A percentile compares a stretch with the other conserved stretches of the same genome.
Conservation (phyloP, 2,329 filamentous ascomycete genomes). For the Nothopassalora personata region DNA sequence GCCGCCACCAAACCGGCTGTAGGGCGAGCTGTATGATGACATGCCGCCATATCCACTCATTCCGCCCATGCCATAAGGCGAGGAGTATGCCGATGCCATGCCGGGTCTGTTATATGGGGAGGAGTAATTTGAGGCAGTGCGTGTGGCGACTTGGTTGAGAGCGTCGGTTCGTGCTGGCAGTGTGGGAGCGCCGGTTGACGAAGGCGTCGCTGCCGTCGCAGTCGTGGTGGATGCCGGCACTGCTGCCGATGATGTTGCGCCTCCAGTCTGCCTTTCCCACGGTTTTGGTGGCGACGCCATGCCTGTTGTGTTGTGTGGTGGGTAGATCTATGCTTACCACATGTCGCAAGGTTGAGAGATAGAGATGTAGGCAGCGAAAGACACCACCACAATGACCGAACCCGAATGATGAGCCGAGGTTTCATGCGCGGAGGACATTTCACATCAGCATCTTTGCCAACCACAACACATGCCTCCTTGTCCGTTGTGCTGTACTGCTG, state of each 20-base stretch:
- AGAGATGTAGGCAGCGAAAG: background rate
- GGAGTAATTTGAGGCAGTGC: conserved; percentile 77
- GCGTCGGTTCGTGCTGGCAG: conserved; percentile 77
- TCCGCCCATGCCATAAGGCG: conserved; percentile 47
- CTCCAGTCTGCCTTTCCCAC: conserved; percentile 75
- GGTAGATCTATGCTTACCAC: background rate
- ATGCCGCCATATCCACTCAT: conserved; percentile 32
- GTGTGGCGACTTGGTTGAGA: conserved; percentile 74
- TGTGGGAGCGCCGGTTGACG: conserved; percentile 52
- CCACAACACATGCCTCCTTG: too few species aligned
- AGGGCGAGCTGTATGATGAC: conserved; percentile 37
- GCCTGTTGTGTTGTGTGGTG: background rate
- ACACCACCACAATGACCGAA: background rate
- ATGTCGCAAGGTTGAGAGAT: background rate
- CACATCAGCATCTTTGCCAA: background rate
- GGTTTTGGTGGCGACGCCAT: conserved; percentile 80
- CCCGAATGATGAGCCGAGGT: background rate
- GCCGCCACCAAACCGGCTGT: conserved; percentile 43
- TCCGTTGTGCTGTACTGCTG: too few species aligned
- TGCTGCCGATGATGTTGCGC: conserved; percentile 34
- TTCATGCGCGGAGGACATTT: too few species aligned
- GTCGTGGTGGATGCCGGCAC: conserved; percentile 40
- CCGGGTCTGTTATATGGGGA: conserved; percentile 40
- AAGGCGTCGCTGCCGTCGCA: conserved; percentile 38
- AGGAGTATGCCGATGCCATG: conserved; percentile 40